Conservation (phyloP, 345 rosid genomes). For the Camelina neglecta region DNA sequence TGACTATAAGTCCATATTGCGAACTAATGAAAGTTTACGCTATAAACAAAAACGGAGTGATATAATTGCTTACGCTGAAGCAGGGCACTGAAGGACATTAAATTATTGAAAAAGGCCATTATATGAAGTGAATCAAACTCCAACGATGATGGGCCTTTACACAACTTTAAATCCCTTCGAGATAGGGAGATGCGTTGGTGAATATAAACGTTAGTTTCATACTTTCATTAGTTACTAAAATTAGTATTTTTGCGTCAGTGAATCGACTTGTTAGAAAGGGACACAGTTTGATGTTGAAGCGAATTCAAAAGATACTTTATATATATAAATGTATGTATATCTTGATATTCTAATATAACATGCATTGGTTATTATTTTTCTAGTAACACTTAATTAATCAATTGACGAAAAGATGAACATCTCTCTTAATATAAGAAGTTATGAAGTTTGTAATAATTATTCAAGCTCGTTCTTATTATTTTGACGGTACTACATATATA, state of each 20-base stretch:
- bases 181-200: background rate
- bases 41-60: background rate
- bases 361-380: too few species aligned
- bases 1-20: too few species aligned
- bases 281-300: background rate
- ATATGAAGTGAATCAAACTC: background rate
- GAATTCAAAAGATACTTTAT: background rate
- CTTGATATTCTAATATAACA: too few species aligned
- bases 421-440: background rate
- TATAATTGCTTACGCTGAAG: background rate
- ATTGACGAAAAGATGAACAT: background rate
- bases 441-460: background rate
- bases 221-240: background rate
- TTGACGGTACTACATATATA: background rate
- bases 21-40: too few species aligned
- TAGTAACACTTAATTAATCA: background rate
- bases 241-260: background rate
- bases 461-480: background rate
- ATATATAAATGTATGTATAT: background rate
- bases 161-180: background rate
- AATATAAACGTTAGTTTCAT: background rate
- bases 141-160: constrained; percentile 1
- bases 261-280: background rate
- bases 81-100: background rate
- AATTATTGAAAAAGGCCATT: background rate